A percentile compares a stretch with the other conserved stretches of the same genome.
Evolutionary conservation across 768 basidiomycete genomes (phyloP).

Genomic region (Ramaria sp.): DNA sequence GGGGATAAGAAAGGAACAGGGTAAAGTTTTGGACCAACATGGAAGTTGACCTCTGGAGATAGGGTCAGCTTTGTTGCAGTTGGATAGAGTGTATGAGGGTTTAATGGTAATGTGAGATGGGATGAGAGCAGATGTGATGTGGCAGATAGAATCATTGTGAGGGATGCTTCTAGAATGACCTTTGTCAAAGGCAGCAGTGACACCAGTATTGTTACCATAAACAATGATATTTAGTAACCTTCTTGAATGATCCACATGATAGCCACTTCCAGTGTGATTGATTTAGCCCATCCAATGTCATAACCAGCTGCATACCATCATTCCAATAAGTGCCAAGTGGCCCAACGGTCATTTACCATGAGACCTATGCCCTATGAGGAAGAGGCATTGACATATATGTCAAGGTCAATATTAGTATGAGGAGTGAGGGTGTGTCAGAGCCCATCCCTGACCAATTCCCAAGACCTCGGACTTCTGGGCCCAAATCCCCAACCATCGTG

Average conservation of each 20-base stretch:
- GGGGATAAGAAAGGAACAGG: background rate
- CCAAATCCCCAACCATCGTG: too few species aligned
- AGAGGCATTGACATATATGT: background rate
- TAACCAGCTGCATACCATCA: background rate
- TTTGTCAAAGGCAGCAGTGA: background rate
- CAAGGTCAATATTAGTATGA: background rate
- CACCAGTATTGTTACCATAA: constrained; percentile 5
- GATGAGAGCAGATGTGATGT: background rate
- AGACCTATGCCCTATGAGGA: background rate
- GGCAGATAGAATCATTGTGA: background rate
- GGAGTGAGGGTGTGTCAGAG: background rate
- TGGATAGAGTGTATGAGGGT: background rate
- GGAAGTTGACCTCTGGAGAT: background rate
- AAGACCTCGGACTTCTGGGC: too few species aligned
- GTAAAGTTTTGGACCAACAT: background rate
- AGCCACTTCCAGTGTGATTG: background rate
- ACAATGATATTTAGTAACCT: background rate
- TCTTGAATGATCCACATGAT: background rate
- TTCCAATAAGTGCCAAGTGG: background rate
- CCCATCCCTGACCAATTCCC: too few species aligned
- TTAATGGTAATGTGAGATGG: background rate
- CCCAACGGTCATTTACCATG: background rate
- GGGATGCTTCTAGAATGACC: background rate
- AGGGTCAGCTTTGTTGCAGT: background rate
- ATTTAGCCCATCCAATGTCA: constrained; percentile 8